Percentiles rank a stretch among this genome's conserved stretches.
Evolutionary conservation across 768 basidiomycete species (phyloP).

Genomic region (Leccinellum luteum): DNA sequence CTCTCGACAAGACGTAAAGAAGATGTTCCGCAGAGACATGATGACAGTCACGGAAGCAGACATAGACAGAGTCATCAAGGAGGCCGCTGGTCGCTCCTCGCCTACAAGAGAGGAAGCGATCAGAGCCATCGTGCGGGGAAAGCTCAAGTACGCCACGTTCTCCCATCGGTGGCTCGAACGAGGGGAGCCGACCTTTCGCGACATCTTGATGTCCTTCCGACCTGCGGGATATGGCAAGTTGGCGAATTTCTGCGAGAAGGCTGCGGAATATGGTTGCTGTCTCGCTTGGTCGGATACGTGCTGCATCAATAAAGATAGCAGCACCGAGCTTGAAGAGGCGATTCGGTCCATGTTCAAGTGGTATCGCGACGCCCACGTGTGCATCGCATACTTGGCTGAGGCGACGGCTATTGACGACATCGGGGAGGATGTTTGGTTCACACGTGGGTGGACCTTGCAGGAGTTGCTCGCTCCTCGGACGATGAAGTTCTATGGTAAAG

Average conservation of each 20-base stretch:
- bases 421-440: conserved; percentile 29
- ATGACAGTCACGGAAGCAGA: conserved; percentile 24
- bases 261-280: conserved; percentile 25
- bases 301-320: conserved; percentile 35
- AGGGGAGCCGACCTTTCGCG: conserved; percentile 30
- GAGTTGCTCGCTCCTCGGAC: conserved; percentile 27
- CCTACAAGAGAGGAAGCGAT: conserved; percentile 30
- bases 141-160: conserved; percentile 28
- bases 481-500: conserved; percentile 32
- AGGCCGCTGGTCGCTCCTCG: conserved; percentile 19
- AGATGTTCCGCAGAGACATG: conserved; percentile 28
- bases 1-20: conserved; percentile 33
- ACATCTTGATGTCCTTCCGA: conserved; percentile 28
- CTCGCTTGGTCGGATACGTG: conserved; percentile 37
- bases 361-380: conserved; percentile 28
- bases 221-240: conserved; percentile 29
- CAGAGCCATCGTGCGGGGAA: conserved; percentile 19
- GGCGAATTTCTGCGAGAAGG: conserved; percentile 24
- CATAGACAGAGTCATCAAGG: conserved; percentile 16
- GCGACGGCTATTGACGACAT: conserved; percentile 29
- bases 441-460: conserved; percentile 33
- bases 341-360: conserved; percentile 36
- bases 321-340: conserved; percentile 34
- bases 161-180: conserved; percentile 31
- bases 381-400: conserved; percentile 33